A percentile compares a stretch with the other conserved stretches of the same genome.
phyloP scores from a whole-genome alignment of 2,329 filamentous ascomycete species.

The Achaetomium macrosporum region DNA sequence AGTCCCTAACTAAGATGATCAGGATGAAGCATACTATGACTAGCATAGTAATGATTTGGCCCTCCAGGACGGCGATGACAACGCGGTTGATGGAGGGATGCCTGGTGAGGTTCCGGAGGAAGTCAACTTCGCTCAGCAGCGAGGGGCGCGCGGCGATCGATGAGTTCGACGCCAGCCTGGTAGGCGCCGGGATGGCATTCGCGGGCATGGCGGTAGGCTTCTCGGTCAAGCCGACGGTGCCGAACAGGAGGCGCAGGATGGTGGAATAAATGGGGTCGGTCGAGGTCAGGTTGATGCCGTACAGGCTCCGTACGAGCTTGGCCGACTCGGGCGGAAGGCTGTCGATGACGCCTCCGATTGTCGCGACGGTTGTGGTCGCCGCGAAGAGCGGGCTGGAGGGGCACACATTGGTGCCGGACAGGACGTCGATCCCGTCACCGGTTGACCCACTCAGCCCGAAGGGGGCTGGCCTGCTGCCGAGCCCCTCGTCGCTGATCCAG shows the following conservation, averaged over 20 bases:
- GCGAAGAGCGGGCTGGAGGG: constrained; percentile 36
- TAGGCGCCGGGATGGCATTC: constrained; percentile 24
- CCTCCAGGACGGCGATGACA: constrained; percentile 79
- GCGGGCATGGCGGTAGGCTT: constrained; percentile 15
- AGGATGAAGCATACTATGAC: constrained; percentile 93
- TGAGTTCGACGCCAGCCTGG: constrained; percentile 16
- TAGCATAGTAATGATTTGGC: constrained; percentile 85
- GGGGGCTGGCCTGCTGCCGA: constrained; percentile 31
- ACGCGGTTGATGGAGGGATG: constrained; percentile 69
- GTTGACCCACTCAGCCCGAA: neutral
- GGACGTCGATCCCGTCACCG: neutral
- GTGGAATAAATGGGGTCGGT: constrained; percentile 31
- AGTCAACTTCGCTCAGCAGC: constrained; percentile 51
- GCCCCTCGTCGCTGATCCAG: constrained; percentile 80
- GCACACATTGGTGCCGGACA: constrained; percentile 30
- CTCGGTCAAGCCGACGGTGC: constrained; percentile 22
- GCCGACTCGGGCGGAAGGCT: constrained; percentile 30
- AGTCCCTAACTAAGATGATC: constrained; percentile 94
- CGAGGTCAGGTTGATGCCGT: constrained; percentile 30
- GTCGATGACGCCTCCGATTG: constrained; percentile 32
- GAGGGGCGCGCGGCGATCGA: constrained; percentile 27
- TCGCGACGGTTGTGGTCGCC: constrained; percentile 35
- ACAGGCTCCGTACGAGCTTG: constrained; percentile 25
- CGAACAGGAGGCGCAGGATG: constrained; percentile 28
- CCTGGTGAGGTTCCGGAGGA: constrained; percentile 58